These are phyloP conservation scores for Diaporthe sp. DNA, from an alignment of 2,329 filamentous ascomycete genomes.

Conservation along the genomic window DNA sequence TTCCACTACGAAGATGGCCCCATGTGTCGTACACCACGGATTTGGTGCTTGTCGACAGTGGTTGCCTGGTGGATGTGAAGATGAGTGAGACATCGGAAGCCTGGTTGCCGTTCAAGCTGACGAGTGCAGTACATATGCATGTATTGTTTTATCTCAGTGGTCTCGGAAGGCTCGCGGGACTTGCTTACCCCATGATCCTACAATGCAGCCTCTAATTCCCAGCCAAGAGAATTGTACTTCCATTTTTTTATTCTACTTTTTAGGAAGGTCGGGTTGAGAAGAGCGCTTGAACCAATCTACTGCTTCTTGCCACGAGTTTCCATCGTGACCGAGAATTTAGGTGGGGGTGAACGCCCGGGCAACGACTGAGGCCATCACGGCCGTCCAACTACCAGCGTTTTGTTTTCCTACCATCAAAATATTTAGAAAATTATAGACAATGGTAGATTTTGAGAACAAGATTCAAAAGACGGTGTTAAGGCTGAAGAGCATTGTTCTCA, in stretches of 20 bases:
- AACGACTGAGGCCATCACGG: not conserved
- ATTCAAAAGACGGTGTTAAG: too few relatives aligned
- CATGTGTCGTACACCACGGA: not conserved
- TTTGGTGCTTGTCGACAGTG: not conserved
- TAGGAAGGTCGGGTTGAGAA: too few relatives aligned
- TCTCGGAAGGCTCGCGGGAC: not conserved
- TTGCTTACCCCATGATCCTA: not conserved
- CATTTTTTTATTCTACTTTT: too few relatives aligned
- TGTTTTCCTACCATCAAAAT: not conserved
- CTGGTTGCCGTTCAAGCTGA: not conserved
- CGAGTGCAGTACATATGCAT: not conserved
- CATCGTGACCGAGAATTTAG: not conserved
- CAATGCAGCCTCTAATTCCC: not conserved
- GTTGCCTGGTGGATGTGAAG: not conserved
- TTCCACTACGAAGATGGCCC: not conserved
- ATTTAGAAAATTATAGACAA: not conserved
- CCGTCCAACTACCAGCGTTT: not conserved
- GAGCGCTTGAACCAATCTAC: too few relatives aligned
- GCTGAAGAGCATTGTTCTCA: too few relatives aligned
- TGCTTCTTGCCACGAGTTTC: not conserved
- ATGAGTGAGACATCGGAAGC: not conserved
- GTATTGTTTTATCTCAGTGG: constrained; percentile 1
- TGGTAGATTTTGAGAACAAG: not conserved
- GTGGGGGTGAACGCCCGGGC: not conserved
- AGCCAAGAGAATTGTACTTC: not conserved